Conservation (phyloP, 2,329 filamentous ascomycete genomes). For the Talaromyces sp. region DNA sequence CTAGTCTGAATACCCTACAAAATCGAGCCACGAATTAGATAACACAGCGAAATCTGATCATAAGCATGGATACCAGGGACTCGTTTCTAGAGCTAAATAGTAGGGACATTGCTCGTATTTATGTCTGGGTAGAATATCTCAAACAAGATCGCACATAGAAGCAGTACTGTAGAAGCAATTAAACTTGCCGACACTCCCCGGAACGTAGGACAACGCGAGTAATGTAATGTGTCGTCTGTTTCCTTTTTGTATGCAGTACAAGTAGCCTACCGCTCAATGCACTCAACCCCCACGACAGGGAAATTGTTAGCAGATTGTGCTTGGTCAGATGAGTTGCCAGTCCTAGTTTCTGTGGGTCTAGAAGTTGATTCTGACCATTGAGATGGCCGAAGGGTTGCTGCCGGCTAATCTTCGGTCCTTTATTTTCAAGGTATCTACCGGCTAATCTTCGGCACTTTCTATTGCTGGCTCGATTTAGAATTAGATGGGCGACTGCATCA, state of each 20-base stretch:
- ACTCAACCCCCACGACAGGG: neutral
- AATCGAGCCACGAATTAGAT: no score
- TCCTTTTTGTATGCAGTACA: neutral
- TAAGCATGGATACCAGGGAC: no score
- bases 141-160: no score
- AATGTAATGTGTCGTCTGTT: neutral
- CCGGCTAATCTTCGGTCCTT: conserved; percentile 7
- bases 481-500: neutral
- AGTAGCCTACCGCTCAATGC: neutral
- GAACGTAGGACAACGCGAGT: neutral
- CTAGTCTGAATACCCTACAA: no score
- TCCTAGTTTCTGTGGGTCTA: neutral
- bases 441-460: conserved; percentile 8
- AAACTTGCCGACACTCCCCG: neutral
- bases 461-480: neutral
- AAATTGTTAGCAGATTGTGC: neutral
- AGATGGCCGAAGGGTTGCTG: neutral
- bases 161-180: no score
- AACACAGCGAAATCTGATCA: no score
- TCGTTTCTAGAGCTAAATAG: no score
- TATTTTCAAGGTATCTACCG: neutral
- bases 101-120: no score
- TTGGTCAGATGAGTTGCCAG: neutral
- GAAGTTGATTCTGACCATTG: neutral
- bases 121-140: no score